Base-by-base conservation (phyloP, 345 rosid genomes). In the Eucalyptus grandis region DNA sequence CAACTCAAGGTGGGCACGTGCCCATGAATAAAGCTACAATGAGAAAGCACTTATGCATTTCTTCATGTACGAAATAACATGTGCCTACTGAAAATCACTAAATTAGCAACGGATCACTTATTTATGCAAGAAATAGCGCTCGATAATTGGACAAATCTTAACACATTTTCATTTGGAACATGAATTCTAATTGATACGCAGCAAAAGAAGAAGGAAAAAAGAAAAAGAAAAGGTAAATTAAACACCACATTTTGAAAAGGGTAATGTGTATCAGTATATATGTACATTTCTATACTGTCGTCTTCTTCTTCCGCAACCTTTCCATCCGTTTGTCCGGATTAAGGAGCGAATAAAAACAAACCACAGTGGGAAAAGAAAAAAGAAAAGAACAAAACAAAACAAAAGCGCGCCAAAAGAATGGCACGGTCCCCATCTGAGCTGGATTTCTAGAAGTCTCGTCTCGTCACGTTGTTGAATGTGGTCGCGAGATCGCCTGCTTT, bases 1-100 rank as follows among this genome's bases (percentile, higher is more conserved):
- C 17, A 8, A 34, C 19, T 8, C 3, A 2, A 11, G 21, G 21
- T 8, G 11, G 77, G 21, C 77, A 65, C 1, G 0, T 0, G 6
- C 77, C 77, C 77, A 14, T 7, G 11, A n/a, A 65, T 65, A n/a
- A n/a, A 65, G 21, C 11, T 1, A 6, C 40, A 65, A 4, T 4
- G 1, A 14, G 19, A 16, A 65, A 65, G 37, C 19, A n/a, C 37
- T 14, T 2, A 14, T 10, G 14, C 27, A 37, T 22, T 72, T 72
- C 4, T 37, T 24, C 9, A 3, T 37, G 46, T 24, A 19, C 1
- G 14, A 72, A 44, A 44, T 6, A 44, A 44, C 21, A 37, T 2
- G 1, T 2, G 4, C 1, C 8, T 5, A 72, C 1, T 77, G 9
- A 77, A 77, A 37, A 6, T 77, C 14, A 21, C 15, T 21, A 77